A percentile compares a stretch with the other conserved stretches of the same genome.
Evolutionary conservation across 164 flowering plant genomes (phyloP).

Genomic region (grape (Vitis vinifera)): ASM3070453v1 NC_081821.1:7931001-7931500

Average conservation of each 20-base stretch:
- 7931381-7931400: too few species aligned
- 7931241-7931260: slow-evolving; percentile 9
- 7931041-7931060: slow-evolving; percentile 74
- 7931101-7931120: slow-evolving; percentile 42
- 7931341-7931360: too few species aligned
- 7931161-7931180: slow-evolving; percentile 33
- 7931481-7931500: slow-evolving; percentile 86
- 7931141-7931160: slow-evolving; percentile 7
- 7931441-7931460: neutral
- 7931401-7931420: too few species aligned
- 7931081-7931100: slow-evolving; percentile 62
- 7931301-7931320: too few species aligned
- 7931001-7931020: slow-evolving; percentile 68
- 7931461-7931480: slow-evolving; percentile 41
- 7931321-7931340: too few species aligned
- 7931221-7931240: slow-evolving; percentile 80
- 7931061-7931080: slow-evolving; percentile 41
- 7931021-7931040: slow-evolving; percentile 65
- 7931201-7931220: slow-evolving; percentile 76
- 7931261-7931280: neutral
- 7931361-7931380: too few species aligned
- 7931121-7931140: slow-evolving; percentile 12
- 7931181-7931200: slow-evolving; percentile 39
- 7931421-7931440: too few species aligned
- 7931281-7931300: neutral